A percentile compares a stretch with the other conserved stretches of the same genome.
Conservation (phyloP, 2,329 filamentous ascomycete genomes). For the Stachybotrys echinatus region DNA sequence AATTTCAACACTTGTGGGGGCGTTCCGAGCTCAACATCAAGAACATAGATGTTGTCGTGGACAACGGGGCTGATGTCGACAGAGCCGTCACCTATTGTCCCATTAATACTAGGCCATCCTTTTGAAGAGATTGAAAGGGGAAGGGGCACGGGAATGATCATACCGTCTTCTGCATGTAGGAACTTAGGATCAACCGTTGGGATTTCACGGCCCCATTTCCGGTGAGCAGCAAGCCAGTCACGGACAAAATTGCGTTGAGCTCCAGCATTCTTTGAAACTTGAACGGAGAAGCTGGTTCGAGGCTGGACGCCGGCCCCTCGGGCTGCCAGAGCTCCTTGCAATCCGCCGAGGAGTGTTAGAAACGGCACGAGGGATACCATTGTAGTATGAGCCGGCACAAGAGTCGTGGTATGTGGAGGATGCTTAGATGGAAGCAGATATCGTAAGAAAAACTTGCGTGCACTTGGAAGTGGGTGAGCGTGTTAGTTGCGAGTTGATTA, state of each 20-base stretch:
- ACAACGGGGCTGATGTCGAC: conserved; percentile 29
- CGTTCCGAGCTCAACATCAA: conserved; percentile 39
- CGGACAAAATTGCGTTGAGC: conserved; percentile 23
- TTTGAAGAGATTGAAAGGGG: too few relatives aligned
- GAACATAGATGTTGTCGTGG: conserved; percentile 37
- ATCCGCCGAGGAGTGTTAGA: background rate
- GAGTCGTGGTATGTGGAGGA: too few relatives aligned
- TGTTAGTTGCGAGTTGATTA: too few relatives aligned
- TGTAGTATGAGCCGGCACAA: too few relatives aligned
- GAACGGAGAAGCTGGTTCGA: conserved; percentile 19
- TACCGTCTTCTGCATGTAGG: conserved; percentile 23
- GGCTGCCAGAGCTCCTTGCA: background rate
- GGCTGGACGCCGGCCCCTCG: background rate
- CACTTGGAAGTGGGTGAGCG: too few relatives aligned
- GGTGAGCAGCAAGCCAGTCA: conserved; percentile 25
- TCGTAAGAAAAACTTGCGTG: too few relatives aligned
- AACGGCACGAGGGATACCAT: background rate
- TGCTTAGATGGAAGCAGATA: too few relatives aligned
- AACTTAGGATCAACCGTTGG: conserved; percentile 14
- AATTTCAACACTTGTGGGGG: conserved; percentile 42
- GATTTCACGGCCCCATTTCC: conserved; percentile 26
- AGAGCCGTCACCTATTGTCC: conserved; percentile 18
- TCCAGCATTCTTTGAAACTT: conserved; percentile 13
- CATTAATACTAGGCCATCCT: conserved; percentile 8
- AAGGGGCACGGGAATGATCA: conserved; percentile 3